A percentile compares a stretch with the other conserved stretches of the same genome.
Conservation (phyloP, 2,329 filamentous ascomycete species). For the Onygenales sp. region DNA sequence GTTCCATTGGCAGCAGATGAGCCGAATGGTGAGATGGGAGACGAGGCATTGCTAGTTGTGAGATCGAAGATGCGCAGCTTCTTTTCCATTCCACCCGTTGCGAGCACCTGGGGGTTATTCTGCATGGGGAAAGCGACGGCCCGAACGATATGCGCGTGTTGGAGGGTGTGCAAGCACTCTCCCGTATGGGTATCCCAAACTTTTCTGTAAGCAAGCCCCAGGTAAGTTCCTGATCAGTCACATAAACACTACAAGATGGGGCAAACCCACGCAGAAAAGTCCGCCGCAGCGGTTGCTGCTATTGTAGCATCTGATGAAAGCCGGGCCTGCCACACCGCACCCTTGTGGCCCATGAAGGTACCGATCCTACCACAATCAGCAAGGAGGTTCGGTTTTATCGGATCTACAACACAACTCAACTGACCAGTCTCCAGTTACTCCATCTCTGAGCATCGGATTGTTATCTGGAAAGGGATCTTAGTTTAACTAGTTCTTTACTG, state of each 20-base stretch:
- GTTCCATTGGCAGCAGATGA: constrained; percentile 23
- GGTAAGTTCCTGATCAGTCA: constrained; percentile 1
- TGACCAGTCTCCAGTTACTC: constrained; percentile 86
- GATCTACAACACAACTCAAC: constrained; percentile 11
- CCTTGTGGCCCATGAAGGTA: constrained; percentile 96
- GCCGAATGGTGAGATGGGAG: constrained; percentile 28
- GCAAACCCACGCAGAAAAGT: constrained; percentile 77
- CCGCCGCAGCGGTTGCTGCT: constrained; percentile 87
- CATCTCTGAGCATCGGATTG: constrained; percentile 96
- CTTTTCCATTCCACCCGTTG: constrained; percentile 92
- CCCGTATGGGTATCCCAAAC: constrained; percentile 97
- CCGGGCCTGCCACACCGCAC: constrained; percentile 92
- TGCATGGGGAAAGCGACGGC: constrained; percentile 83
- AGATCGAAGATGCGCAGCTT: constrained; percentile 92
- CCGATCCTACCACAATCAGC: constrained; percentile 56
- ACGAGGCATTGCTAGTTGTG: constrained; percentile 34
- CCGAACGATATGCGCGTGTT: constrained; percentile 92
- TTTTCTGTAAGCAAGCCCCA: constrained; percentile 50
- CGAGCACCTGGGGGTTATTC: constrained; percentile 66
- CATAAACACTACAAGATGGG: neutral
- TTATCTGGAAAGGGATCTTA: constrained; percentile 54
- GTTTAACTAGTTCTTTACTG: neutral
- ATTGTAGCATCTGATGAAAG: constrained; percentile 79
- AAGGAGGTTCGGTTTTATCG: neutral
- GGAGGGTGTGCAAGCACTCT: constrained; percentile 74